Base-by-base conservation (phyloP, 257 asterid species). In the Mitragyna speciosa region DNA sequence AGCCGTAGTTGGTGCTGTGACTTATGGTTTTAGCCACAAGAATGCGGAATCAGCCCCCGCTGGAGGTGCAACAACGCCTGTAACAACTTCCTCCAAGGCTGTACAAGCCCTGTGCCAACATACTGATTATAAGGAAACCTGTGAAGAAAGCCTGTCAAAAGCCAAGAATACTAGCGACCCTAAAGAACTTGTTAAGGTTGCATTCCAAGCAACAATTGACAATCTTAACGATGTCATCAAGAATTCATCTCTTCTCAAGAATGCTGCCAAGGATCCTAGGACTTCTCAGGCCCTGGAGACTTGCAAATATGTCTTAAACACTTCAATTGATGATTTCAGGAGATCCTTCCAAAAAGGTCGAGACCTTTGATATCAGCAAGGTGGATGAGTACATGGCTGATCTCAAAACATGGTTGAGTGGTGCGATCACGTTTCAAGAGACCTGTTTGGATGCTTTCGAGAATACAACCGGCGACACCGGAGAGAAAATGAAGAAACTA, bases 381-480 rank as follows among this genome's bases (percentile, higher is more conserved):
- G 12, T 81, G 16, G 45, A 63, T 0, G 86, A 75, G 0, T 88
- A 86, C 63, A 80, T 75, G 14, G 87, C 83, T 28, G 95, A 89
- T 31, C 82, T 92, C 22, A 86, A 78, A 48, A 86, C 90, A 1
- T 90, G 97, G 92, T 87, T 94, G 4, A 90, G 96, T 26, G 97
- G 89, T 39, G 86, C 90, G n/a, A 76, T 89, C 12, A 88, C 93
- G 0, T 80, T 86, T 54, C 95, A 94, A 77, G 90, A 92, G 66
- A 92, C 97, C 0, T 94, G 98, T 81, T 66, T 88, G 20, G 97
- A 92, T 68, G 97, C 91, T 45, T 92, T 91, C 41, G 87, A 92
- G 72, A 89, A 90, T 66, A 89, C 93, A 31, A 91, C 86, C 8
- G 91, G 87, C 5, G 89, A 87, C 45, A 78, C 92, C 0, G 97